Conservation (phyloP, 495 filamentous ascomycete genomes). For the Antarctomyces pellizariae region DNA sequence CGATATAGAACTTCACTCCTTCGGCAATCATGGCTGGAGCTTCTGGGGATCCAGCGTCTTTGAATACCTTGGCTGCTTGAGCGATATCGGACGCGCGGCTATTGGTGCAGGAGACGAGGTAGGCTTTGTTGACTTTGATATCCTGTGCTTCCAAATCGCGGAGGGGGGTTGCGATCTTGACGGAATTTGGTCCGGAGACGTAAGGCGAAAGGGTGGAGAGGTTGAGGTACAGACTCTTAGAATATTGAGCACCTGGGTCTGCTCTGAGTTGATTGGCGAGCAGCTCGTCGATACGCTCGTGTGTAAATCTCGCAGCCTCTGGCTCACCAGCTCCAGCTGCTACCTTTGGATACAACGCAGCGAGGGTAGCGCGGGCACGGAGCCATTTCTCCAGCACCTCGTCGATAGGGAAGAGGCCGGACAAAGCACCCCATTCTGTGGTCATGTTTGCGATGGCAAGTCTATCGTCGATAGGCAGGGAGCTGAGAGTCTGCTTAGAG, state of each 20-base stretch:
- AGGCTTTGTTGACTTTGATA: conserved; percentile 67
- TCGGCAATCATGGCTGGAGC: conserved; percentile 52
- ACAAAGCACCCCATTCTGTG: conserved; percentile 79
- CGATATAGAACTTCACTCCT: conserved; percentile 74
- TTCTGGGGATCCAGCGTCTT: conserved; percentile 36
- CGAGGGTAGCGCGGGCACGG: conserved; percentile 44
- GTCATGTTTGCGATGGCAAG: conserved; percentile 89
- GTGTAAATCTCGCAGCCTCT: conserved; percentile 31
- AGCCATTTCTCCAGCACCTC: conserved; percentile 49
- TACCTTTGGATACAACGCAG: conserved; percentile 28
- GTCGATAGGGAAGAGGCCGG: conserved; percentile 72
- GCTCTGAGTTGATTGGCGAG: conserved; percentile 40
- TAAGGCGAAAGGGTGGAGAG: conserved; percentile 70
- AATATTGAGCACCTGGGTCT: conserved; percentile 57
- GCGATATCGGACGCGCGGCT: conserved; percentile 60
- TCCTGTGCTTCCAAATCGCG: conserved; percentile 43
- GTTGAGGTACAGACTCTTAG: conserved; percentile 56
- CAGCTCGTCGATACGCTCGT: conserved; percentile 47
- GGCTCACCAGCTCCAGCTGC: conserved; percentile 13
- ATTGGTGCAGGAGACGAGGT: conserved; percentile 86
- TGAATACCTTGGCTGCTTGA: conserved; percentile 70
- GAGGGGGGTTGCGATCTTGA: conserved; percentile 67
- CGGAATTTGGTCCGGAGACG: conserved; percentile 78
- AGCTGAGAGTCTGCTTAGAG: conserved; percentile 50
- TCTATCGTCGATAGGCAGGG: conserved; percentile 52